Conservation (phyloP, 2,329 filamentous ascomycete species). For the Trichophaea hybrida region DNA sequence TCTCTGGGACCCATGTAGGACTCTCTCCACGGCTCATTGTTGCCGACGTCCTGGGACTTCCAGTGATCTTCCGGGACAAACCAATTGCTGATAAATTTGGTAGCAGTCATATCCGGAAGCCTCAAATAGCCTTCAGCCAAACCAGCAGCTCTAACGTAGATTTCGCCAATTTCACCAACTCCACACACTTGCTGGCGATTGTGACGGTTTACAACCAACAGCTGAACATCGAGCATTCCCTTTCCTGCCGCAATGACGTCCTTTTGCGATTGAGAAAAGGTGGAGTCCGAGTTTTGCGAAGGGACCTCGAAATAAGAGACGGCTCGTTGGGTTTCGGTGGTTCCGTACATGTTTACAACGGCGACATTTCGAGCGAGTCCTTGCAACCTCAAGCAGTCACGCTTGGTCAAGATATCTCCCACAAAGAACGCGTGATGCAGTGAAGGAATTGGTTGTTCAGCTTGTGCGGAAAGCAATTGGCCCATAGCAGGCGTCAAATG, state of each 20-base stretch:
- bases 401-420: constrained; percentile 74
- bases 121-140: constrained; percentile 65
- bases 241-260: constrained; percentile 71
- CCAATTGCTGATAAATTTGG: constrained; percentile 77
- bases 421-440: constrained; percentile 80
- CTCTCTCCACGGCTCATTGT: constrained; percentile 58
- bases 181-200: constrained; percentile 53
- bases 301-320: constrained; percentile 75
- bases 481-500: constrained; percentile 96
- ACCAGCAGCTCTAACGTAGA: constrained; percentile 68
- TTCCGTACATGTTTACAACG: constrained; percentile 79
- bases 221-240: constrained; percentile 80
- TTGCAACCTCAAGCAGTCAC: constrained; percentile 65
- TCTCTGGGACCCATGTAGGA: constrained; percentile 73
- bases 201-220: constrained; percentile 65
- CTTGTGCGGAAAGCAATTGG: constrained; percentile 79
- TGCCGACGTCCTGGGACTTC: constrained; percentile 44
- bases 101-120: constrained; percentile 46
- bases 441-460: constrained; percentile 58
- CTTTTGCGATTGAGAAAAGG: constrained; percentile 34
- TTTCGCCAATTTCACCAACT: constrained; percentile 70
- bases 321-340: constrained; percentile 67
- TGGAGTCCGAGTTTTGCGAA: constrained; percentile 47
- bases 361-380: constrained; percentile 57
- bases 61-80: constrained; percentile 63